Percentiles rank a stretch among this genome's conserved stretches.
phyloP scores from a whole-genome alignment of 208 protist species.

The Leishmania aethiopica region DNA sequence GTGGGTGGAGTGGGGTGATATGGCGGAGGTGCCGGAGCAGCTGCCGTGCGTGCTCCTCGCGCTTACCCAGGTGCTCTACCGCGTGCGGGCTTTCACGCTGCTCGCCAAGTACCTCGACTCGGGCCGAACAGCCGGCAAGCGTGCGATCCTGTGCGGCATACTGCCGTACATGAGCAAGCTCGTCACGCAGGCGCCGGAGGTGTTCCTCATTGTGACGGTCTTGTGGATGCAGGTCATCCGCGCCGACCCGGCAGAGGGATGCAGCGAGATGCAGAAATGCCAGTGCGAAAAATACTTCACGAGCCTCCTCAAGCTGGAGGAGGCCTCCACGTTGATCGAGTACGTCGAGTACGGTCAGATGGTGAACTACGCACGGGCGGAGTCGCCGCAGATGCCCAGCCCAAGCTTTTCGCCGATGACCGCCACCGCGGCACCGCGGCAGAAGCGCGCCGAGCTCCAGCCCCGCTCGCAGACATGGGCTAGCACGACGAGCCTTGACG shows the following conservation, averaged over 20 bases:
- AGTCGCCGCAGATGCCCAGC: constrained; percentile 5
- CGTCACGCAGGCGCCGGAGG: constrained; percentile 81
- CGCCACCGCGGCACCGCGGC: constrained; percentile 6
- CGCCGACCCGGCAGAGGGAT: constrained; percentile 56
- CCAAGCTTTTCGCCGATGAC: neutral
- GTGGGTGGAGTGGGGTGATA: constrained; percentile 96
- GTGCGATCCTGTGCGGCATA: constrained; percentile 96
- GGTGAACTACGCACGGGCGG: constrained; percentile 26
- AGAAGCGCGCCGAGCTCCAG: constrained; percentile 30
- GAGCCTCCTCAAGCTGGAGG: constrained; percentile 65
- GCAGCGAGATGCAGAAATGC: constrained; percentile 58
- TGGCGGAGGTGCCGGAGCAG: constrained; percentile 93
- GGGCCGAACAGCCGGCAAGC: constrained; percentile 95
- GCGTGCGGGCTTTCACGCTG: constrained; percentile 95
- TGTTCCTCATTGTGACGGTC: constrained; percentile 76
- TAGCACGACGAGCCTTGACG: constrained; percentile 33
- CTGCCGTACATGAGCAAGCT: constrained; percentile 98
- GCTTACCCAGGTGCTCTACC: constrained; percentile 91
- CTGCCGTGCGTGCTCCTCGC: constrained; percentile 98
- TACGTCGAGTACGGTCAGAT: constrained; percentile 71
- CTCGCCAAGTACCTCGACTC: constrained; percentile 97
- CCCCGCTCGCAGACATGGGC: constrained; percentile 10
- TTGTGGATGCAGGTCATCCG: constrained; percentile 89
- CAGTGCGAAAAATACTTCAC: constrained; percentile 76
- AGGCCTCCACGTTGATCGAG: constrained; percentile 88